Percentiles rank a stretch among this genome's conserved stretches.
Evolutionary conservation across 2,329 filamentous ascomycete species (phyloP).

Genomic region (Drechslerella stenobrocha): DNA sequence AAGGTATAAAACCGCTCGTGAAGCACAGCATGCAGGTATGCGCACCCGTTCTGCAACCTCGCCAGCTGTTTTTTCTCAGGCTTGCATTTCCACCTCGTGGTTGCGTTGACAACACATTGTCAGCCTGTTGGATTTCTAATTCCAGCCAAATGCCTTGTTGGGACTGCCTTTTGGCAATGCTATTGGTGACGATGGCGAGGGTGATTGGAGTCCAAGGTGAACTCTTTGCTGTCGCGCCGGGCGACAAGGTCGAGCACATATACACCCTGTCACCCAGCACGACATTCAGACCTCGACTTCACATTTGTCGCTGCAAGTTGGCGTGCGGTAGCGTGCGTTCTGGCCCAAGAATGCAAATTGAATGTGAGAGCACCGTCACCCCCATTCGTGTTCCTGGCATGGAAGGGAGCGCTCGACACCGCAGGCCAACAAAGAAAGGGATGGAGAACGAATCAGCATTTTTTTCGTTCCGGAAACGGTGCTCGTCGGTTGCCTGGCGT

Average conservation of each 20-base stretch:
- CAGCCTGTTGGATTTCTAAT: conserved; percentile 6
- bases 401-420: background rate
- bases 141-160: conserved; percentile 1
- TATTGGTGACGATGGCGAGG: conserved; percentile 1
- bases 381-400: background rate
- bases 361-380: background rate
- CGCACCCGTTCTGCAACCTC: background rate
- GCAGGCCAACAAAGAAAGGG: background rate
- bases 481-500: background rate
- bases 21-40: background rate
- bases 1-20: too few species aligned
- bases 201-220: too few species aligned
- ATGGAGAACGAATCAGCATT: too few species aligned
- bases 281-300: too few species aligned
- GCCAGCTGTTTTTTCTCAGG: too few species aligned
- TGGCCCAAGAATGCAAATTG: conserved; percentile 29
- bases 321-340: background rate
- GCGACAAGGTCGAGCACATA: too few species aligned
- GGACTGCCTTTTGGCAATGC: background rate
- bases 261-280: too few species aligned
- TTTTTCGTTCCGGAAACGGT: background rate
- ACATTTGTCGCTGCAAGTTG: background rate
- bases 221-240: too few species aligned
- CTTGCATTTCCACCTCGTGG: background rate
- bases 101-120: conserved; percentile 3